A percentile compares a stretch with the other conserved stretches of the same genome.
phyloP scores from a whole-genome alignment of 2,329 filamentous ascomycete genomes.

The Orbilia javanica region DNA sequence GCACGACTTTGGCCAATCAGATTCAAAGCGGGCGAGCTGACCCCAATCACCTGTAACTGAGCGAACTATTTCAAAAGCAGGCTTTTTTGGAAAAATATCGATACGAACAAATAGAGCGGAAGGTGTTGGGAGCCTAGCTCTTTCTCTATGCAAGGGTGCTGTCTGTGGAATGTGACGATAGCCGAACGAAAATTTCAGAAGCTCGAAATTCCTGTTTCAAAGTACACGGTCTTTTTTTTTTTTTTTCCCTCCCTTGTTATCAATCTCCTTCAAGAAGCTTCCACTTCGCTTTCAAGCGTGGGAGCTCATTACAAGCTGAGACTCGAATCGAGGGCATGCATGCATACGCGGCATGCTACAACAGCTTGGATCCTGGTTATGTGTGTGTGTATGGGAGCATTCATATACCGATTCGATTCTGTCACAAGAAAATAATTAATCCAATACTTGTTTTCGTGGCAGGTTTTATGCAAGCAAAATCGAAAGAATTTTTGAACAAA shows the following conservation, averaged over 20 bases:
- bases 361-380: neutral
- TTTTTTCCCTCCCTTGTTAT: neutral
- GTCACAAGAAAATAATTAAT: too few species aligned
- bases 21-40: neutral
- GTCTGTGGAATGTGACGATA: neutral
- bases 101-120: neutral
- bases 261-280: neutral
- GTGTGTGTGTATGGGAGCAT: too few species aligned
- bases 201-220: neutral
- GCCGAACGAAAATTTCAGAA: neutral
- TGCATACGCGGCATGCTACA: neutral
- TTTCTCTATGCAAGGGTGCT: conserved; percentile 2
- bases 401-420: neutral
- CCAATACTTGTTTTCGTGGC: neutral
- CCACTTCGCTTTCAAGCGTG: neutral
- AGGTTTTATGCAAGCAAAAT: neutral
- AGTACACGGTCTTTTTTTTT: too few species aligned
- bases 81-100: neutral
- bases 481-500: neutral
- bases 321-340: neutral
- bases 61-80: neutral
- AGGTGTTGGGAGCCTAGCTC: neutral
- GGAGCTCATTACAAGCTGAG: neutral
- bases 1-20: neutral
- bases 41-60: too few species aligned